A percentile compares a stretch with the other conserved stretches of the same genome.
phyloP scores from a whole-genome alignment of 208 protist species.

The Trypanosoma scelopori region DNA sequence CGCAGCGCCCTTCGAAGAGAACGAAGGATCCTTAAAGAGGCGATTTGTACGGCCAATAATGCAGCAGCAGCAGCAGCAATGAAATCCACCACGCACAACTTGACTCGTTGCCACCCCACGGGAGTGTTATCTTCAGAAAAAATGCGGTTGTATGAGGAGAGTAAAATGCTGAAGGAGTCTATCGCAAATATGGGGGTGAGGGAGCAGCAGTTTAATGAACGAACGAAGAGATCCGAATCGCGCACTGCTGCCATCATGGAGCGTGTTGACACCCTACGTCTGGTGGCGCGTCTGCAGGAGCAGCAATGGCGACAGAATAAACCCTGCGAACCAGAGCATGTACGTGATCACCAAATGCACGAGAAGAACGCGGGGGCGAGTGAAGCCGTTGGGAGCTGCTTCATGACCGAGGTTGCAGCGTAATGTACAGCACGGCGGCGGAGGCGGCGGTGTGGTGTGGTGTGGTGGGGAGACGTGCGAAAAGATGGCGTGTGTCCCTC shows the following conservation, averaged over 20 bases:
- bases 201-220: neutral
- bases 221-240: neutral
- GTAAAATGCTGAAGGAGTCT: neutral
- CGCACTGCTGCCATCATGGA: slow-evolving; percentile 2
- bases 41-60: neutral
- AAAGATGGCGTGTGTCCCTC: no score
- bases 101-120: neutral
- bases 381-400: neutral
- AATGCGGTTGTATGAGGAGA: neutral
- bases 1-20: slow-evolving; percentile 6
- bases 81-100: neutral
- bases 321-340: no score
- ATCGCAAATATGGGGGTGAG: neutral
- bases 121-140: neutral
- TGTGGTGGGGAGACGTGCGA: no score
- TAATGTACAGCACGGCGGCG: neutral
- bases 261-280: neutral
- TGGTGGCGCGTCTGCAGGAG: neutral
- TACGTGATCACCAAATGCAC: neutral
- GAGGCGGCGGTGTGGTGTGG: no score
- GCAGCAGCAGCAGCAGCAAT: neutral
- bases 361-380: neutral
- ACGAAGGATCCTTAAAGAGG: slow-evolving; percentile 2
- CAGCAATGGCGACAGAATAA: neutral
- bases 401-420: slow-evolving; percentile 4